These are phyloP conservation scores for Trichoderma asperelloides DNA, from an alignment of 495 filamentous ascomycete species.

Conservation along the genomic window DNA sequence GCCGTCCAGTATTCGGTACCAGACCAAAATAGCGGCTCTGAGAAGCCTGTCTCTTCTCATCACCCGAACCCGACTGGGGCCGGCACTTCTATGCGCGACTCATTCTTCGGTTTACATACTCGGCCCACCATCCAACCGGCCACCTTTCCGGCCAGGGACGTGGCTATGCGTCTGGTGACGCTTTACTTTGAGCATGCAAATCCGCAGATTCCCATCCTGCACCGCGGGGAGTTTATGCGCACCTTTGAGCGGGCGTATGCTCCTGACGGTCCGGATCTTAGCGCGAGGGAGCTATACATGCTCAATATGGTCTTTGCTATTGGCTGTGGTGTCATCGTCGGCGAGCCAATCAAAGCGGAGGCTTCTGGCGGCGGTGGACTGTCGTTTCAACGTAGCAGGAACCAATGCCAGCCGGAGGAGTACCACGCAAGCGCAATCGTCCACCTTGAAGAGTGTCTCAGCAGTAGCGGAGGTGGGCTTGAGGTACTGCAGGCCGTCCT, in stretches of 20 bases:
- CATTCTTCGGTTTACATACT: conserved; percentile 89
- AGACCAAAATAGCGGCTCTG: conserved; percentile 39
- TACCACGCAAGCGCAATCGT: conserved; percentile 93
- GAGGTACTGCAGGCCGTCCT: conserved; percentile 91
- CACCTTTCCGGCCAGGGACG: conserved; percentile 66
- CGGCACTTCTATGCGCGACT: conserved; percentile 79
- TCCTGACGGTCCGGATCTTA: conserved; percentile 56
- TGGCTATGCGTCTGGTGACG: conserved; percentile 62
- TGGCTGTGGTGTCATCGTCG: conserved; percentile 85
- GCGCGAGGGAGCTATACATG: conserved; percentile 78
- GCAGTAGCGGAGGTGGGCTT: conserved; percentile 66
- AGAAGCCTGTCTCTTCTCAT: conserved; percentile 23
- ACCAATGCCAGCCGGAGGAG: conserved; percentile 79
- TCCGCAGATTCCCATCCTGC: conserved; percentile 87
- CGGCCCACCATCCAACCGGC: conserved; percentile 80
- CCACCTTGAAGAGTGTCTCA: conserved; percentile 80
- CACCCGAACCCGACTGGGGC: conserved; percentile 28
- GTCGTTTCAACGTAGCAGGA: conserved; percentile 21
- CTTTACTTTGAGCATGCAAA: conserved; percentile 96
- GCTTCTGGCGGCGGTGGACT: conserved; percentile 15
- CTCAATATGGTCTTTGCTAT: conserved; percentile 98
- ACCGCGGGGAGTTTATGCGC: conserved; percentile 76
- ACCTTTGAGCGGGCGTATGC: conserved; percentile 74
- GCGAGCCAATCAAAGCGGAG: conserved; percentile 35
- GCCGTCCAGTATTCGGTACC: conserved; percentile 83